phyloP scores from a whole-genome alignment of 176 grass and related monocot genomes.

The Themeda triandra region DNA sequence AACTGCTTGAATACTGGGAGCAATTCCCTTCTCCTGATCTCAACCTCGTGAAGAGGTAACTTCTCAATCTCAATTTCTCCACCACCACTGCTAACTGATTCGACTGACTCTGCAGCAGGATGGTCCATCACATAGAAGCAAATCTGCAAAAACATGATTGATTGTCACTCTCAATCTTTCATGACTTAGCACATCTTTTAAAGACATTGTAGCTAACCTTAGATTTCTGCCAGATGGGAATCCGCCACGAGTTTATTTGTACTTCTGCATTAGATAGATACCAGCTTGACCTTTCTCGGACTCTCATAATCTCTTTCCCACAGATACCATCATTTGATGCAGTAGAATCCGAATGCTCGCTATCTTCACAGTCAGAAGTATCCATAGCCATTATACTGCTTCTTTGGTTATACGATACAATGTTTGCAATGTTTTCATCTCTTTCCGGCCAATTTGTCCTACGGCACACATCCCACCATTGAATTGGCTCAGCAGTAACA shows the following conservation, averaged over 20 bases:
- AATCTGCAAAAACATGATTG: conserved; percentile 61
- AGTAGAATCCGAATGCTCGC: conserved; percentile 42
- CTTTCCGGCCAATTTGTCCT: conserved; percentile 96
- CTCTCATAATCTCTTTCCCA: conserved; percentile 51
- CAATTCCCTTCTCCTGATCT: conserved; percentile 79
- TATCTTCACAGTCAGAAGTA: conserved; percentile 67
- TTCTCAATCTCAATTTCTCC: conserved; percentile 97
- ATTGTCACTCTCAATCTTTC: conserved; percentile 7
- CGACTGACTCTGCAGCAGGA: conserved; percentile 38
- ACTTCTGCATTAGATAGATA: conserved; percentile 97
- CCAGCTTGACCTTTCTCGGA: conserved; percentile 73
- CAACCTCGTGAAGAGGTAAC: conserved; percentile 66
- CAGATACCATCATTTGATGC: conserved; percentile 49
- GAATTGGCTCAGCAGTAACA: conserved; percentile 89
- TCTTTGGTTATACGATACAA: conserved; percentile 53
- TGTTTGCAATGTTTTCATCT: conserved; percentile 64
- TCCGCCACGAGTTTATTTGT: conserved; percentile 71
- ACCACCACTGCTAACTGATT: conserved; percentile 27
- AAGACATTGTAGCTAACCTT: conserved; percentile 56
- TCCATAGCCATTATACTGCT: conserved; percentile 48
- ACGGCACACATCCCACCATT: conserved; percentile 99
- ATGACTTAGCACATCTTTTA: conserved; percentile 11
- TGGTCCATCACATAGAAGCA: conserved; percentile 80
- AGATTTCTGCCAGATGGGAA: conserved; percentile 99
- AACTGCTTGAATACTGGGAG: conserved; percentile 98